Evolutionary conservation across 257 asterid species (phyloP).

Genomic region (Nemophila menziesii): DNA sequence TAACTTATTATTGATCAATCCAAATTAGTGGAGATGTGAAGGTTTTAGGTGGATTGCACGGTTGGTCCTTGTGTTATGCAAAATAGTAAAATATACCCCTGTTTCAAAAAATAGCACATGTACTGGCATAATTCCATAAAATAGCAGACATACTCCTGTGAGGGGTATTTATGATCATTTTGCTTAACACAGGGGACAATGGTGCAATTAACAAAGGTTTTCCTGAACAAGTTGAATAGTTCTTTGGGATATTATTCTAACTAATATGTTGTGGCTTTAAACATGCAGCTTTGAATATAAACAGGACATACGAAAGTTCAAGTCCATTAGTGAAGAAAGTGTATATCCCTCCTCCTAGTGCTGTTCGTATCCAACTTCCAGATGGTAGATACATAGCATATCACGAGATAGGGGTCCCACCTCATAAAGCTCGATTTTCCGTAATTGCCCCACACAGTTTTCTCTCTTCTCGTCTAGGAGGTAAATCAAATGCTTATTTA

Average conservation of each 20-base stretch:
- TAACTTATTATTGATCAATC: too few species aligned
- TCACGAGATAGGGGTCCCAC: conserved; percentile 58
- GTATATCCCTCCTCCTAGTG: conserved; percentile 58
- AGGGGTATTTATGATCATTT: too few species aligned
- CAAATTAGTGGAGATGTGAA: too few species aligned
- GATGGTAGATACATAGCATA: conserved; percentile 77
- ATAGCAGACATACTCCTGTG: too few species aligned
- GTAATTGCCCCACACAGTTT: conserved; percentile 50
- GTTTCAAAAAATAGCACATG: too few species aligned
- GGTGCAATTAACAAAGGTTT: too few species aligned
- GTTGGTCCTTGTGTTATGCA: too few species aligned
- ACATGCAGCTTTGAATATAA: conserved; percentile 44
- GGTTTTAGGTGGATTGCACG: too few species aligned
- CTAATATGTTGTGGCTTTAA: not conserved
- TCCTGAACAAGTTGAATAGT: too few species aligned
- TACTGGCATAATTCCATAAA: too few species aligned
- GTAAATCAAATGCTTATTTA: conserved; percentile 19
- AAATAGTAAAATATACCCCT: too few species aligned
- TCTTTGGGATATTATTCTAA: not conserved
- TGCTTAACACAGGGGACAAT: too few species aligned
- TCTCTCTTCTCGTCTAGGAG: conserved; percentile 72
- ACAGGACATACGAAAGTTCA: conserved; percentile 21
- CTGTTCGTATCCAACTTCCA: conserved; percentile 48
- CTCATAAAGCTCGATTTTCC: conserved; percentile 54
- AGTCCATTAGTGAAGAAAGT: conserved; percentile 36